A percentile compares a stretch with the other conserved stretches of the same genome.
phyloP scores from a whole-genome alignment of 306 rosid species.

The Hippophae rhamnoides region DNA sequence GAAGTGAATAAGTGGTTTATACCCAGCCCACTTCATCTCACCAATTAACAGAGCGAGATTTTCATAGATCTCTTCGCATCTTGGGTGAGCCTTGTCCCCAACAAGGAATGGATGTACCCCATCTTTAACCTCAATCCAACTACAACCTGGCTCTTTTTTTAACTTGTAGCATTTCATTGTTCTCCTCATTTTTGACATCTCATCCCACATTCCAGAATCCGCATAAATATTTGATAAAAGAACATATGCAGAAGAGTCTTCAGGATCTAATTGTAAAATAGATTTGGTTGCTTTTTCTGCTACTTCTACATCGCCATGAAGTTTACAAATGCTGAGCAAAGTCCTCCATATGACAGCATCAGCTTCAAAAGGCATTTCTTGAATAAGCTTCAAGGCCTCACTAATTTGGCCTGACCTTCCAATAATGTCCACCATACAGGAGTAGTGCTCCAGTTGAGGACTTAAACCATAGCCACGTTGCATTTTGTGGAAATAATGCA shows the following conservation, averaged over 20 bases:
- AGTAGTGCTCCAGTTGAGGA: slow-evolving; percentile 78
- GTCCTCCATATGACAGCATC: slow-evolving; percentile 81
- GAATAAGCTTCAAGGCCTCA: slow-evolving; percentile 56
- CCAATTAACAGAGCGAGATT: background rate
- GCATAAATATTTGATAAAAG: slow-evolving; percentile 70
- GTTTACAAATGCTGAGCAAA: slow-evolving; percentile 64
- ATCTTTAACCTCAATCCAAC: slow-evolving; percentile 87
- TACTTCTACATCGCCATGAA: slow-evolving; percentile 63
- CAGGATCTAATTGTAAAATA: slow-evolving; percentile 53
- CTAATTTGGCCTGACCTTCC: slow-evolving; percentile 69
- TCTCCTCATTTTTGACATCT: slow-evolving; percentile 57
- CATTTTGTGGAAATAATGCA: slow-evolving; percentile 50
- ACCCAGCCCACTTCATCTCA: slow-evolving; percentile 1
- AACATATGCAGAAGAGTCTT: slow-evolving; percentile 68
- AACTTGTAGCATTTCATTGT: slow-evolving; percentile 49
- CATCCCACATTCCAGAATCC: slow-evolving; percentile 62
- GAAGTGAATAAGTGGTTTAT: background rate
- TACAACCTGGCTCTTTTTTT: slow-evolving; percentile 88
- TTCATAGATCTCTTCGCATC: slow-evolving; percentile 30
- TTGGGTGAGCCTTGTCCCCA: slow-evolving; percentile 82
- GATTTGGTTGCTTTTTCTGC: slow-evolving; percentile 59
- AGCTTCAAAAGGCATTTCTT: slow-evolving; percentile 73
- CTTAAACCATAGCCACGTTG: slow-evolving; percentile 42
- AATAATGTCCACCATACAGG: slow-evolving; percentile 77
- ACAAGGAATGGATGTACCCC: slow-evolving; percentile 71